phyloP scores from a whole-genome alignment of 257 asterid genomes.

The Handroanthus guayacan region DNA sequence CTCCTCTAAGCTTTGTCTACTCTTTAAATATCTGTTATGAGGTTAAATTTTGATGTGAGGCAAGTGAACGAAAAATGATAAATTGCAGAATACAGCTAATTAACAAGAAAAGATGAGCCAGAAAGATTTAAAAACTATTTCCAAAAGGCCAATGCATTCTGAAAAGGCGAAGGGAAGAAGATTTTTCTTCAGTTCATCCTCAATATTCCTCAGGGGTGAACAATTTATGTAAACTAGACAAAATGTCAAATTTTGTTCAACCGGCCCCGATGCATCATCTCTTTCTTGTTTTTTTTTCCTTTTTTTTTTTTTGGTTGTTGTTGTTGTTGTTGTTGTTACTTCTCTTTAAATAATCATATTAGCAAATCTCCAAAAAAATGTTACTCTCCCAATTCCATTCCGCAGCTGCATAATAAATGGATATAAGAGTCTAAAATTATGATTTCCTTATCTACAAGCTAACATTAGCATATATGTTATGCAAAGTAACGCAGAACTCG shows the following conservation, averaged over 20 bases:
- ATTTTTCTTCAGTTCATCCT: conserved; percentile 13
- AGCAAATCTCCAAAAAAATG: conserved; percentile 12
- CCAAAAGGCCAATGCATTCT: conserved; percentile 22
- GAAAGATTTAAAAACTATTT: conserved; percentile 27
- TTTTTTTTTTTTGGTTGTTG: too few relatives aligned
- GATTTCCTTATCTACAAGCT: conserved; percentile 3
- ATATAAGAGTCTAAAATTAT: conserved; percentile 2
- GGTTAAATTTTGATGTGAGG: conserved; percentile 37
- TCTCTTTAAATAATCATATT: neutral
- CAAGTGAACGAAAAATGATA: conserved; percentile 24
- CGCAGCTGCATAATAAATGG: conserved; percentile 4
- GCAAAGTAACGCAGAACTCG: conserved; percentile 18
- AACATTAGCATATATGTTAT: conserved; percentile 4
- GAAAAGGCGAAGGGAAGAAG: conserved; percentile 16
- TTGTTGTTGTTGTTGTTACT: neutral
- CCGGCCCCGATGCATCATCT: conserved; percentile 16
- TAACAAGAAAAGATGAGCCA: conserved; percentile 26
- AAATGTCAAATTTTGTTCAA: conserved; percentile 14
- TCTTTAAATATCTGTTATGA: conserved; percentile 75
- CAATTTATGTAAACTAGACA: conserved; percentile 21
- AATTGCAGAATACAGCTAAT: conserved; percentile 21
- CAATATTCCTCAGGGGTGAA: conserved; percentile 22
- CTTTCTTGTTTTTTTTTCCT: neutral
- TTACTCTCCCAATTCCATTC: conserved; percentile 4
- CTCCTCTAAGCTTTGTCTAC: conserved; percentile 56